A percentile compares a stretch with the other conserved stretches of the same genome.
Evolutionary conservation across 2,329 filamentous ascomycete genomes (phyloP).

Genomic region (Fusarium hainanense): DNA sequence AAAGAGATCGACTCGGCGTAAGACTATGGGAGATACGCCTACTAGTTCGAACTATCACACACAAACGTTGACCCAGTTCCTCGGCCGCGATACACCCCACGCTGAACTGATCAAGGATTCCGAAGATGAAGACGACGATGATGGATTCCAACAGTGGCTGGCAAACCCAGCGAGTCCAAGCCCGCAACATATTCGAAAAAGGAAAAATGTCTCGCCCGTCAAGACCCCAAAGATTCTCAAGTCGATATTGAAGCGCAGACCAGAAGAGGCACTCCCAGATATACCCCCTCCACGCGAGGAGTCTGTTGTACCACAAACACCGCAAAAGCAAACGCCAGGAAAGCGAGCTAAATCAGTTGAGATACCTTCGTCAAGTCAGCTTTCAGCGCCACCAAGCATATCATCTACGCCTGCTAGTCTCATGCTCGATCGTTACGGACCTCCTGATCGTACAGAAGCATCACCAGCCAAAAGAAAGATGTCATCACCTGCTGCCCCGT

Average conservation of each 20-base stretch:
- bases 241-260: conserved; percentile 29
- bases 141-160: conserved; percentile 51
- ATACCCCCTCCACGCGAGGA: conserved; percentile 42
- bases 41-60: conserved; percentile 53
- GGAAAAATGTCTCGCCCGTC: conserved; percentile 14
- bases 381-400: conserved; percentile 53
- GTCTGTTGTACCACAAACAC: conserved; percentile 58
- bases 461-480: conserved; percentile 56
- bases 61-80: conserved; percentile 57
- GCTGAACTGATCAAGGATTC: conserved; percentile 51
- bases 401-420: conserved; percentile 56
- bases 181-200: conserved; percentile 22
- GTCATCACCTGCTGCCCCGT: conserved; percentile 39
- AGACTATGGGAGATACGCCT: conserved; percentile 49
- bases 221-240: conserved; percentile 33
- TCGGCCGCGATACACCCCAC: conserved; percentile 39
- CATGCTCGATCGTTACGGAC: conserved; percentile 55
- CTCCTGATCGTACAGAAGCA: conserved; percentile 42
- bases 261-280: conserved; percentile 1
- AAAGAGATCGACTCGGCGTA: conserved; percentile 42
- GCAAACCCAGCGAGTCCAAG: conserved; percentile 46
- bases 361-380: conserved; percentile 57
- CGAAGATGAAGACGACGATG: conserved; percentile 51
- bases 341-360: conserved; percentile 50
- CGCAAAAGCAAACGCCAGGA: conserved; percentile 54